Evolutionary conservation across 139 green algal genomes (phyloP).

Genomic region (Chlorella sorokiniana): DNA sequence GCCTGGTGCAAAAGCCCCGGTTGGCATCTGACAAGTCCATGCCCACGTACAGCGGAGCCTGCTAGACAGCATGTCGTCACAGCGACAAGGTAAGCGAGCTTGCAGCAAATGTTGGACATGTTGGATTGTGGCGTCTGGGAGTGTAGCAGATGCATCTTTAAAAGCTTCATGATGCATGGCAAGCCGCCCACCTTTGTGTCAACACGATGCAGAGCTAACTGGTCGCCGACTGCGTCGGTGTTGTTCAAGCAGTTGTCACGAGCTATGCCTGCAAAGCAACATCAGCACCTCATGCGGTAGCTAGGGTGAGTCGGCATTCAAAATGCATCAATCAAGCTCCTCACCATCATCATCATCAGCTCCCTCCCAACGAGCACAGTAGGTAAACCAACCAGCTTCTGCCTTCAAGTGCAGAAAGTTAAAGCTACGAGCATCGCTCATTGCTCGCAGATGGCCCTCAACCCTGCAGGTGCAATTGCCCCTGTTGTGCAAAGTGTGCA

Average conservation of each 20-base stretch:
- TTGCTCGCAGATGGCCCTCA: neutral
- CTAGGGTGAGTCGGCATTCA: neutral
- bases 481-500: neutral
- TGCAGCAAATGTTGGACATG: too few species aligned
- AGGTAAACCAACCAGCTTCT: constrained; percentile 50
- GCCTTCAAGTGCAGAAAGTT: constrained; percentile 54
- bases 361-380: constrained; percentile 38
- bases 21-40: too few species aligned
- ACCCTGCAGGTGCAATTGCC: neutral
- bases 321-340: neutral
- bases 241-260: constrained; percentile 58
- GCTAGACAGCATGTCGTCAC: too few species aligned
- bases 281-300: neutral
- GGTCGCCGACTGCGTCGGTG: constrained; percentile 26
- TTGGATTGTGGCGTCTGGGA: neutral
- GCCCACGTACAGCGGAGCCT: too few species aligned
- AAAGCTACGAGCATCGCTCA: neutral
- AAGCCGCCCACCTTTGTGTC: neutral
- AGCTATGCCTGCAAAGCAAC: constrained; percentile 27
- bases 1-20: too few species aligned
- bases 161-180: neutral
- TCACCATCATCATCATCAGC: neutral
- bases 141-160: neutral
- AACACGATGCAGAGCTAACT: constrained; percentile 4
- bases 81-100: too few species aligned